A percentile compares a stretch with the other conserved stretches of the same genome.
Evolutionary conservation across 2,329 filamentous ascomycete genomes (phyloP).

Genomic region (Epichloe sibirici): DNA sequence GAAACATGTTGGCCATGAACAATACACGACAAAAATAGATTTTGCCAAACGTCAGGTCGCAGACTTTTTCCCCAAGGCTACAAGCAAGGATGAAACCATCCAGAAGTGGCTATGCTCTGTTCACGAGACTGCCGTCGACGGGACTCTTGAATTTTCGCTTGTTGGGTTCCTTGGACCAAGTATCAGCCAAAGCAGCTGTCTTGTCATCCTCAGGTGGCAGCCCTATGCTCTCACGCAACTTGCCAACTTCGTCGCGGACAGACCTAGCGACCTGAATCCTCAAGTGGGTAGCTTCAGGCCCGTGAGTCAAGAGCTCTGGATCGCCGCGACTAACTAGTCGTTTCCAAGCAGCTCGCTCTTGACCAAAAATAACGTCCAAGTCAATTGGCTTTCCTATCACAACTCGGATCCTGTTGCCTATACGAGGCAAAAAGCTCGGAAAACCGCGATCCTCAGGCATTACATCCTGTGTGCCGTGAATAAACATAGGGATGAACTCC

Average conservation of each 20-base stretch:
- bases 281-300: constrained; percentile 53
- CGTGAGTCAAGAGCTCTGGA: constrained; percentile 29
- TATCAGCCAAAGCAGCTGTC: constrained; percentile 64
- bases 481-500: constrained; percentile 85
- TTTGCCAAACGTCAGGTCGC: not conserved
- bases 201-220: constrained; percentile 68
- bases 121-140: constrained; percentile 41
- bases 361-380: constrained; percentile 62
- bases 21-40: not conserved
- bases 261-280: constrained; percentile 68
- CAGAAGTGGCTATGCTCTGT: constrained; percentile 14
- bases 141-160: constrained; percentile 38
- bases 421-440: constrained; percentile 69
- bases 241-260: constrained; percentile 68
- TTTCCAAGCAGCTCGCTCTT: constrained; percentile 63
- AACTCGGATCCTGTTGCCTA: constrained; percentile 57
- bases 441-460: constrained; percentile 77
- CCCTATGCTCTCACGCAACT: constrained; percentile 59
- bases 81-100: not conserved
- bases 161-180: constrained; percentile 51
- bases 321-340: constrained; percentile 43
- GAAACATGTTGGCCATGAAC: not conserved
- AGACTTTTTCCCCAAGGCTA: not conserved
- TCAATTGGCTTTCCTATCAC: constrained; percentile 72
- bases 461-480: constrained; percentile 76